A percentile compares a stretch with the other conserved stretches of the same genome.
Conservation (phyloP, 148 eudicot species). For the Diospyros lotus region DNA sequence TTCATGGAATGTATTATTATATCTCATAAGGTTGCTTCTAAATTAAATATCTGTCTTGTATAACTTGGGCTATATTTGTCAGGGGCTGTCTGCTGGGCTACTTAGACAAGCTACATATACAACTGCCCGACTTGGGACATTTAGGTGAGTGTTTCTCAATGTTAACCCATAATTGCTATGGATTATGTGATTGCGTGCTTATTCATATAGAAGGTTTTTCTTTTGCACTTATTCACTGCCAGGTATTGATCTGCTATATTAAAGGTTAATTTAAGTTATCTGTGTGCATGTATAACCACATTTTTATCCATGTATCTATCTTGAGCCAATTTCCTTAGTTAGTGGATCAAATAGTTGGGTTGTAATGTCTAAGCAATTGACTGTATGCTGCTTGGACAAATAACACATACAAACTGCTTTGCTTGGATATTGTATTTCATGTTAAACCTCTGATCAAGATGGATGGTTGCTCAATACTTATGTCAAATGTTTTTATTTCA, state of each 20-base stretch:
- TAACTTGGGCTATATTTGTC: constrained; percentile 15
- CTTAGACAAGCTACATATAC: constrained; percentile 97
- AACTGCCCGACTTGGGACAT: constrained; percentile 90
- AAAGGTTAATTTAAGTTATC: neutral
- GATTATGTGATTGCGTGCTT: neutral
- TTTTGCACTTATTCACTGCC: neutral
- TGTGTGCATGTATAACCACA: neutral
- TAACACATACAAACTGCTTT: too few relatives aligned
- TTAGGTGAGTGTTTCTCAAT: constrained; percentile 45
- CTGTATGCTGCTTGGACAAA: too few relatives aligned
- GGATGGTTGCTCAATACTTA: too few relatives aligned
- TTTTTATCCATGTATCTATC: neutral
- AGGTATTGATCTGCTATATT: neutral
- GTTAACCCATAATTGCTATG: neutral
- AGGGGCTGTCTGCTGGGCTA: constrained; percentile 91
- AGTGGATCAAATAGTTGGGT: neutral
- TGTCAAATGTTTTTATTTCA: too few relatives aligned
- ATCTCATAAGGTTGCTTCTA: too few relatives aligned
- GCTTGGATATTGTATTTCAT: too few relatives aligned
- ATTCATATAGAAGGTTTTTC: neutral
- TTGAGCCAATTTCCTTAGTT: neutral
- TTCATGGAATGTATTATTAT: neutral
- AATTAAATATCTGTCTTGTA: neutral
- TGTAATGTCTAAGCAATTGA: too few relatives aligned
- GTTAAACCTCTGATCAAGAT: too few relatives aligned